A percentile compares a stretch with the other conserved stretches of the same genome.
Evolutionary conservation across 768 basidiomycete genomes (phyloP).

Genomic region (Hebeloma cylindrosporum): DNA sequence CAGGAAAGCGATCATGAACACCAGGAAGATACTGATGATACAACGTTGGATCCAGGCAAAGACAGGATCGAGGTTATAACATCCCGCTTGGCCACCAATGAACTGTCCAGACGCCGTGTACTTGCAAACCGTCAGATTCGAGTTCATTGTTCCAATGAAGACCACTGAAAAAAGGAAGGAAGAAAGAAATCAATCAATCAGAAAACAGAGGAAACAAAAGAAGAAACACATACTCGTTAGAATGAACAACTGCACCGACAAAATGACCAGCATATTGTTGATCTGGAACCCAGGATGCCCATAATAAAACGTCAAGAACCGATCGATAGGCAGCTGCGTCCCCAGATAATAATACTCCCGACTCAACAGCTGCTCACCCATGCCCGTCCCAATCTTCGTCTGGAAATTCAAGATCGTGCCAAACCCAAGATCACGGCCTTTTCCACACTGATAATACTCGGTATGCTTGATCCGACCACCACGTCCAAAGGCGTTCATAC

Average conservation of each 20-base stretch:
- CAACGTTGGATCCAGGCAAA: constrained; percentile 95
- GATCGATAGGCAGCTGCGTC: constrained; percentile 95
- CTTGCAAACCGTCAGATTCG: constrained; percentile 74
- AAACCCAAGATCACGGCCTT: constrained; percentile 98
- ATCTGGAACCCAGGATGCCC: constrained; percentile 99
- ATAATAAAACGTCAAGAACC: constrained; percentile 99
- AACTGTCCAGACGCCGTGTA: constrained; percentile 74
- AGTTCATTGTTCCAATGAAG: constrained; percentile 91
- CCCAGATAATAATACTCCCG: constrained; percentile 99
- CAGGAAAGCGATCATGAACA: constrained; percentile 96
- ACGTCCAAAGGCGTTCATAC: constrained; percentile 97
- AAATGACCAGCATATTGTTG: constrained; percentile 98
- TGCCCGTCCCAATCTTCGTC: constrained; percentile 99
- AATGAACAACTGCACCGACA: constrained; percentile 95
- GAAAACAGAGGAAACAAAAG: background rate
- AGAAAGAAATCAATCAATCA: constrained; percentile 16
- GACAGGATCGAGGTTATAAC: constrained; percentile 92
- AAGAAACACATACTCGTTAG: constrained; percentile 67
- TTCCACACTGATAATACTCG: constrained; percentile 99
- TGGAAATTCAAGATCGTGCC: constrained; percentile 99
- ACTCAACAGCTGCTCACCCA: constrained; percentile 99
- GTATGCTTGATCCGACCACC: constrained; percentile 98
- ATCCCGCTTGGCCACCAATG: constrained; percentile 77
- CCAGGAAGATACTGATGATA: constrained; percentile 97
- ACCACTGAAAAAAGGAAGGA: constrained; percentile 58